Base-by-base conservation (phyloP, 305 asterid species). In the Fraxinus greggii region DNA sequence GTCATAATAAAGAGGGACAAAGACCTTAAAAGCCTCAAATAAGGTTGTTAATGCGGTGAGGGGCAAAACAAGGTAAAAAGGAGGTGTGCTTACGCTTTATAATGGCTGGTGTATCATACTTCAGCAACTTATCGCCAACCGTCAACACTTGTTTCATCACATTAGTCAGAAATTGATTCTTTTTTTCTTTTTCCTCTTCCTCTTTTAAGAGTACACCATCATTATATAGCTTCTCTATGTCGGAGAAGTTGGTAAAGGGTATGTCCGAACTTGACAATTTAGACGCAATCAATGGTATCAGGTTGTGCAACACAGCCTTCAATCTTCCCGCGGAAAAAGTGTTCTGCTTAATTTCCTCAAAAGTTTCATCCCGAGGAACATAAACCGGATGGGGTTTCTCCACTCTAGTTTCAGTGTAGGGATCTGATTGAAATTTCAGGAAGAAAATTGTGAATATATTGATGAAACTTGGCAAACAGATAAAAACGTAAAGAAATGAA, bases 351-450 rank as follows among this genome's bases (percentile, higher is more conserved):
- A 90, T 84, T 88, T 94, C 97, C 86, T 92, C 97, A 81, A 94
- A 94, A 3, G 94, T 86, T 81, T 94, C 97, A 80, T 94, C 98
- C 19, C 97, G 87, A 13, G 97, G 98, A 78, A 94, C 97, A 80
- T 94, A 94, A 28, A 93, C 90, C 1, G 97, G 97, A 87, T 88
- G 78, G 5, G 95, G 96, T 80, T 91, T 93, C 92, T 93, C 98
- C 10, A 89, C 87, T 83, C 97, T 87, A 45, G 87, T 88, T 88
- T 93, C 97, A 1, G 85, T 59, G 54, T 61, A 33, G 35, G 87
- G 87, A 86, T 94, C 98, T 94, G 88, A 80, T 86, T 10, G 2
- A 67, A 61, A 19, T 35, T 48, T 24, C 35, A 78, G 42, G 8
- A 28, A 72, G 54, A 26, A 61, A 79, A 9, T 67, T 29, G 40